Base-by-base conservation (phyloP, 805 yeast species). In the Barnettozyma sp. region DNA sequence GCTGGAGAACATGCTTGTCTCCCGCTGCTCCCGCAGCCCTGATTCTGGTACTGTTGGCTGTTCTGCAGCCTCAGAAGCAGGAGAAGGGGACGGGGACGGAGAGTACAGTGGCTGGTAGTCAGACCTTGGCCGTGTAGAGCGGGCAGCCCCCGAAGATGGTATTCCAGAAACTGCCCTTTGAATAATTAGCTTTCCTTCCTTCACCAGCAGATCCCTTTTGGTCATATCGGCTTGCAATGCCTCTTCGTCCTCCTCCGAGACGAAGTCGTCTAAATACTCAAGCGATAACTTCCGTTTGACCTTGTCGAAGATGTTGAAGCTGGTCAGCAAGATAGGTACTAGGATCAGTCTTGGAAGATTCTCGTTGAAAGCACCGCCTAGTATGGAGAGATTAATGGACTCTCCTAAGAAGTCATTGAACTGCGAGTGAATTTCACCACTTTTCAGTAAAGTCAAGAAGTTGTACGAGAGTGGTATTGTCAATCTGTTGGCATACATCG, bases 391-490 rank as follows among this genome's bases (percentile, higher is more conserved):
- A 48, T 82, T 80, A 52, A 85, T 80, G 6, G 85, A 79, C 46
- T 73, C 65, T 7, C 92, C 94, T 41, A 81, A 66, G 63, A 87
- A 82, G 32, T 71, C 68, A 51, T 83, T 86, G 56, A 85, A 85
- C 9, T 63, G 69, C 3, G 71, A 62, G 17, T 57, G 62, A 19
- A 78, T 60, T 14, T 70, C 63, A 3, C 75, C 67, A 0, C 41
- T 36, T 34, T 50, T 47, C 39, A 80, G 68, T 36, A 85, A 62
- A 34, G 82, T 81, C 38, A 84, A 56, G 52, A 82, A 85, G 58
- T 85, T 85, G 59, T 81, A 85, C 18, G 84, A 76, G 43, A 85
- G 63, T 9, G 95, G 95, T 10, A 85, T 78, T 0, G 94, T 82
- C 53, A 85, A 63, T 43, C 95, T 75, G 34, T 88, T 81, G 14